phyloP scores from a whole-genome alignment of 164 flowering plant species.

The Kingdonia uniflora region DNA sequence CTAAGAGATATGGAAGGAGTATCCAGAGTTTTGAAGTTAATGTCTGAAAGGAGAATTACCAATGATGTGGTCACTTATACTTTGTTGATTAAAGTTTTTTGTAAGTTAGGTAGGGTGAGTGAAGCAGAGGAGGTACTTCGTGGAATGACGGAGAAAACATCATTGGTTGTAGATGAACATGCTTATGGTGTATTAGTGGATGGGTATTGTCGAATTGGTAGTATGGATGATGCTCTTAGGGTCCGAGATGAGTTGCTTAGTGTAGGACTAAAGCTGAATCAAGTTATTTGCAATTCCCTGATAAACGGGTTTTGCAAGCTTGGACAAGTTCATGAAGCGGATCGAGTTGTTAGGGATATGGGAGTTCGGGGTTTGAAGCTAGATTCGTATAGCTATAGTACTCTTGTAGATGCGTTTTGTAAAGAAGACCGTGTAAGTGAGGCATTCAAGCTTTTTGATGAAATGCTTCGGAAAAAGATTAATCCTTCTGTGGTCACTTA shows the following conservation, averaged over 20 bases:
- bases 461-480: slow-evolving; percentile 47
- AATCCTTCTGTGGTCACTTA: slow-evolving; percentile 54
- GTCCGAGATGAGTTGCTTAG: slow-evolving; percentile 54
- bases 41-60: slow-evolving; percentile 39
- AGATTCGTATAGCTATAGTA: no score
- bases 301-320: slow-evolving; percentile 73
- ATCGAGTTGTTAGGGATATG: slow-evolving; percentile 37
- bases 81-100: slow-evolving; percentile 61
- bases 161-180: slow-evolving; percentile 43
- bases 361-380: slow-evolving; percentile 27
- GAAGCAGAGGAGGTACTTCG: slow-evolving; percentile 59
- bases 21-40: slow-evolving; percentile 33
- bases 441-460: slow-evolving; percentile 50
- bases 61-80: slow-evolving; percentile 53
- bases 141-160: slow-evolving; percentile 25
- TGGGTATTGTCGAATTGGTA: slow-evolving; percentile 59
- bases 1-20: slow-evolving; percentile 53
- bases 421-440: no score
- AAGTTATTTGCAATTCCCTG: slow-evolving; percentile 52
- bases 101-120: slow-evolving; percentile 43
- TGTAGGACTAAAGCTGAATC: slow-evolving; percentile 51
- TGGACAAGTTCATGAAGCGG: slow-evolving; percentile 49
- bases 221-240: slow-evolving; percentile 66
- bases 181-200: slow-evolving; percentile 61
- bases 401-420: no score